A percentile compares a stretch with the other conserved stretches of the same genome.
Evolutionary conservation across 140 eudicot genomes (phyloP).

Genomic region (Senecio squalidus): DNA sequence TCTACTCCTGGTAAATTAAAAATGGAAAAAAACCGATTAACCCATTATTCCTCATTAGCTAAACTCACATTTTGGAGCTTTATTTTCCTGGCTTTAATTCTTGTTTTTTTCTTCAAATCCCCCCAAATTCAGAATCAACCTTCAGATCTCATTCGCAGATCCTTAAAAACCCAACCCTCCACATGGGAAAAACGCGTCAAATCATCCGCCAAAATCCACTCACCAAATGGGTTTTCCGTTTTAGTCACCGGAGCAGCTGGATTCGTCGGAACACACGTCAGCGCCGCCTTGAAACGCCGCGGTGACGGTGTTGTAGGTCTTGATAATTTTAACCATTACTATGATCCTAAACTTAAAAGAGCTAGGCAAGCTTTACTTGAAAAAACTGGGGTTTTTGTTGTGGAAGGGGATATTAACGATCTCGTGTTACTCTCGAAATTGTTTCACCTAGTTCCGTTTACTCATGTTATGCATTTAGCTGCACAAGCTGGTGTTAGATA

Average conservation of each 20-base stretch:
- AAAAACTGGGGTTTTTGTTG: slow-evolving; percentile 63
- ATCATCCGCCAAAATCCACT: slow-evolving; percentile 58
- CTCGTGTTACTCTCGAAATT: slow-evolving; percentile 44
- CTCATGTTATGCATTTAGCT: slow-evolving; percentile 89
- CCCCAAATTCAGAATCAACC: slow-evolving; percentile 33
- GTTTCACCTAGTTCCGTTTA: slow-evolving; percentile 57
- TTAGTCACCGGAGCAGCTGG: slow-evolving; percentile 92
- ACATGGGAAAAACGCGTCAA: slow-evolving; percentile 67
- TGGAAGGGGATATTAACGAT: slow-evolving; percentile 86
- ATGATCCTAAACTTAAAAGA: slow-evolving; percentile 66
- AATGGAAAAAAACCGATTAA: slow-evolving; percentile 65
- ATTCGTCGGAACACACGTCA: slow-evolving; percentile 85
- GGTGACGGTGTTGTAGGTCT: slow-evolving; percentile 85
- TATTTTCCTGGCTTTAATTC: slow-evolving; percentile 55
- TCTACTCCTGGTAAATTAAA: slow-evolving; percentile 84
- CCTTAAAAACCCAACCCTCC: slow-evolving; percentile 56
- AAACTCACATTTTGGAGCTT: slow-evolving; percentile 79
- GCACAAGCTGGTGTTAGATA: slow-evolving; percentile 92
- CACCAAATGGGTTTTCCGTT: slow-evolving; percentile 68
- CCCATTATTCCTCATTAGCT: slow-evolving; percentile 47
- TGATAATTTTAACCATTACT: slow-evolving; percentile 71
- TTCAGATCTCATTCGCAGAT: slow-evolving; percentile 56
- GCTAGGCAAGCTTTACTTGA: slow-evolving; percentile 72
- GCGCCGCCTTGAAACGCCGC: slow-evolving; percentile 74
- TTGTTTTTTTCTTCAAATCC: slow-evolving; percentile 60